phyloP scores from a whole-genome alignment of 176 grass and related monocot species.

The Lolium multiflorum region DNA sequence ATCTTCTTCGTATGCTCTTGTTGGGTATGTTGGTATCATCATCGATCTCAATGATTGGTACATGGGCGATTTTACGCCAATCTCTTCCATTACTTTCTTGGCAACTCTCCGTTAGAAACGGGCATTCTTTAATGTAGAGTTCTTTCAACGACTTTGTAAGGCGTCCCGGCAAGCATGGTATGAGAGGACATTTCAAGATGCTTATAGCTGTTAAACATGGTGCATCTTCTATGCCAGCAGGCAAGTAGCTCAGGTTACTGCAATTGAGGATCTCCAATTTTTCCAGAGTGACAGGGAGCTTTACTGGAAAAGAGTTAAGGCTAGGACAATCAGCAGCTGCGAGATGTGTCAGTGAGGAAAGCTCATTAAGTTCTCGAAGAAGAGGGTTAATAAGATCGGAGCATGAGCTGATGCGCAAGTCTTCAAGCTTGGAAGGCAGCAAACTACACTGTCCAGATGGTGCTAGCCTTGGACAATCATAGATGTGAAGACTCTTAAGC shows the following conservation, averaged over 20 bases:
- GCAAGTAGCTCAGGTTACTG: conserved; percentile 51
- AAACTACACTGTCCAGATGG: conserved; percentile 40
- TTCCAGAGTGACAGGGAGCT: conserved; percentile 55
- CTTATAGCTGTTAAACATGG: conserved; percentile 46
- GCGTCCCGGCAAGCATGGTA: conserved; percentile 53
- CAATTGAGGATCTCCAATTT: conserved; percentile 60
- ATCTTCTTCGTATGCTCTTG: conserved; percentile 33
- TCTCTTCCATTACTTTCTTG: conserved; percentile 43
- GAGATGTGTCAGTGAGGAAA: conserved; percentile 50
- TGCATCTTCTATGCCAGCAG: conserved; percentile 51
- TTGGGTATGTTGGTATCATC: conserved; percentile 8
- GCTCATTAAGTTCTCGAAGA: conserved; percentile 50
- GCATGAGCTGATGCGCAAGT: conserved; percentile 63
- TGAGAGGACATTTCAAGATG: conserved; percentile 58
- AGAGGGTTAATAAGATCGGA: conserved; percentile 60
- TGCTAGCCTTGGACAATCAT: conserved; percentile 54
- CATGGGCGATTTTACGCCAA: conserved; percentile 64
- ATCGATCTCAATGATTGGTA: conserved; percentile 49
- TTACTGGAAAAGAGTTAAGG: conserved; percentile 58
- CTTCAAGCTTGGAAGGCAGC: conserved; percentile 54
- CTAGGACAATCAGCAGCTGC: conserved; percentile 45
- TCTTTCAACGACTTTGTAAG: conserved; percentile 59
- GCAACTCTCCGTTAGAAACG: conserved; percentile 46
- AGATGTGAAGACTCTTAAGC: conserved; percentile 70
- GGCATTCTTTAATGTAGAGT: conserved; percentile 64